phyloP scores from a whole-genome alignment of 176 grass and related monocot genomes.

The Raddia distichophylla region DNA sequence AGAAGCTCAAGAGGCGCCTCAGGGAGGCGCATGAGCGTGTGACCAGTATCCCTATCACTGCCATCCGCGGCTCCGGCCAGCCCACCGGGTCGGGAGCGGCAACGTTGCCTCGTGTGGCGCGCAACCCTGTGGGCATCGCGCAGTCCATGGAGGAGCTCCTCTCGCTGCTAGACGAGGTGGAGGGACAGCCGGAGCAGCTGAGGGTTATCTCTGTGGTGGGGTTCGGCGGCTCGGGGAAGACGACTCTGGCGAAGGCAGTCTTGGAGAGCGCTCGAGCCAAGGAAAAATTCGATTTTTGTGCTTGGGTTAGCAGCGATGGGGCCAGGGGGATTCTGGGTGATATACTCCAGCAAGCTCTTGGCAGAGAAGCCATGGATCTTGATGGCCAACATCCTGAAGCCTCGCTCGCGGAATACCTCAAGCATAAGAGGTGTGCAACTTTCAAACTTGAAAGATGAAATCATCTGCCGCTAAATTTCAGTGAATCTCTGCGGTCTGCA shows the following conservation, averaged over 20 bases:
- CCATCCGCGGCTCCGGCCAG: not conserved
- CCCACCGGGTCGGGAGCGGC: not conserved
- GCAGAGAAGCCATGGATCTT: conserved; percentile 22
- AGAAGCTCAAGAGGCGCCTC: conserved; percentile 38
- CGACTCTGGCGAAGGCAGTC: conserved; percentile 35
- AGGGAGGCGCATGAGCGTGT: conserved; percentile 26
- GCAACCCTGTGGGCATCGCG: conserved; percentile 5
- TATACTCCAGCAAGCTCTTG: conserved; percentile 20
- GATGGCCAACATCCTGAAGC: not conserved
- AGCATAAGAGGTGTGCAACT: conserved; percentile 11
- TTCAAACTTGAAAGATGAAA: not conserved
- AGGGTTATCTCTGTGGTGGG: conserved; percentile 49
- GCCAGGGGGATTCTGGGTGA: not conserved
- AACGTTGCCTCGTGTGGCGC: not conserved
- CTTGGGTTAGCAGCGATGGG: conserved; percentile 8
- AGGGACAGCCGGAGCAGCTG: conserved; percentile 25
- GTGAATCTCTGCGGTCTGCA: too few relatives aligned
- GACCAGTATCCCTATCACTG: not conserved
- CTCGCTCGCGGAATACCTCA: conserved; percentile 23
- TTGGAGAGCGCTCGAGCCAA: not conserved
- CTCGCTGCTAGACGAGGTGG: conserved; percentile 28
- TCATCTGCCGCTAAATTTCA: too few relatives aligned
- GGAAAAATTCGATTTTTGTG: conserved; percentile 32
- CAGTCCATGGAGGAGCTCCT: conserved; percentile 15
- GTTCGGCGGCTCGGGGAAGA: conserved; percentile 45